Evolutionary conservation across 2,329 filamentous ascomycete genomes (phyloP).

Genomic region (Macrophomina tecta): DNA sequence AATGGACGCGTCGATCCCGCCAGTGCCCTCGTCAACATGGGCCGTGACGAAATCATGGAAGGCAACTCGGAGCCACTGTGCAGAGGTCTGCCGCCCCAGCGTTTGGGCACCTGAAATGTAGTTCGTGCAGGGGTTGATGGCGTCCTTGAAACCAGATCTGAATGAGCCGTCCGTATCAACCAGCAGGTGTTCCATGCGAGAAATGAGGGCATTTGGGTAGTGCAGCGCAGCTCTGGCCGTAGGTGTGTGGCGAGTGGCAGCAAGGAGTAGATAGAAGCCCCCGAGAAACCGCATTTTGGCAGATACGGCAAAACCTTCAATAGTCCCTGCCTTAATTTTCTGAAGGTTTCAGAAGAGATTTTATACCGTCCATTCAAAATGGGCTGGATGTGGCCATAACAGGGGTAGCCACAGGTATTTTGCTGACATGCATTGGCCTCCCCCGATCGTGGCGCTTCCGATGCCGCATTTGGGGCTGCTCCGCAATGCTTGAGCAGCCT

Average conservation of each 20-base stretch:
- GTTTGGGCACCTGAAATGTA: conserved; percentile 30
- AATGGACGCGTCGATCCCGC: conserved; percentile 45
- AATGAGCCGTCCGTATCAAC: conserved; percentile 33
- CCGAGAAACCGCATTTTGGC: neutral
- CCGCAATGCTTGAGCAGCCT: neutral
- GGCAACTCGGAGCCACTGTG: conserved; percentile 42
- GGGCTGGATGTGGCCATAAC: neutral
- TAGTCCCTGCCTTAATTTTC: no score
- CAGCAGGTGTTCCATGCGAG: conserved; percentile 32
- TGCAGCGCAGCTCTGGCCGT: conserved; percentile 16
- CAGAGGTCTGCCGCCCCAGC: conserved; percentile 32
- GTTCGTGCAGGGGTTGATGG: conserved; percentile 33
- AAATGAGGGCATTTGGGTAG: conserved; percentile 25
- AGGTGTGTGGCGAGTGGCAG: neutral
- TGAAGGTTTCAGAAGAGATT: neutral
- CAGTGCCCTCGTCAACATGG: conserved; percentile 37
- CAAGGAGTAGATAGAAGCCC: neutral
- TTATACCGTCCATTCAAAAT: neutral
- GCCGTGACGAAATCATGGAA: conserved; percentile 45
- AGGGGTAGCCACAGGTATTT: neutral
- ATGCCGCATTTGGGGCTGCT: neutral
- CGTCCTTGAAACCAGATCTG: conserved; percentile 32
- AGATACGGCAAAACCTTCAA: no score
- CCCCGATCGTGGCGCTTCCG: neutral
- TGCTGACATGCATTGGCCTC: neutral